phyloP scores from a whole-genome alignment of 352 stramenopile genomes.

The Pythium rhizo-oryzae region DNA sequence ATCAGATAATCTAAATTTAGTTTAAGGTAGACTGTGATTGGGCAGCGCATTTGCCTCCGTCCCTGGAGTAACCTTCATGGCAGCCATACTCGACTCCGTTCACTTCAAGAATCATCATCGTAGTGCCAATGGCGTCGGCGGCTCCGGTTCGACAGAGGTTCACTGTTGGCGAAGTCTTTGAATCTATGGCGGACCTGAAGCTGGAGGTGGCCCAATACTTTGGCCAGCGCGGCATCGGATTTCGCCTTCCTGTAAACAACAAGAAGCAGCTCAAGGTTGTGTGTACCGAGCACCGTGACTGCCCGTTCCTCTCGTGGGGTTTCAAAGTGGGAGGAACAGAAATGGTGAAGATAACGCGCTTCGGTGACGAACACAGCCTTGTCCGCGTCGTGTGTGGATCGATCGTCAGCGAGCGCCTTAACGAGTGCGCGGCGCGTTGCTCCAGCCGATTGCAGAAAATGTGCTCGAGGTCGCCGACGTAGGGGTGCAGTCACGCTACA shows the following conservation, averaged over 20 bases:
- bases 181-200: not conserved
- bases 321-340: conserved; percentile 2
- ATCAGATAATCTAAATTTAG: too few species aligned
- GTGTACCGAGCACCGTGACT: conserved; percentile 12
- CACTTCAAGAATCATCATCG: too few species aligned
- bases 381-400: conserved; percentile 37
- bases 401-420: conserved; percentile 8
- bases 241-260: conserved; percentile 8
- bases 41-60: too few species aligned
- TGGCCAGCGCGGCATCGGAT: conserved; percentile 7
- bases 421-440: not conserved
- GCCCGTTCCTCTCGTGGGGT: not conserved
- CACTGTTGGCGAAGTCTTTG: not conserved
- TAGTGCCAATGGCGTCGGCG: not conserved
- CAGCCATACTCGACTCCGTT: too few species aligned
- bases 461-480: conserved; percentile 13
- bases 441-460: conserved; percentile 8
- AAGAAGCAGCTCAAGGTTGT: not conserved
- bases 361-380: conserved; percentile 22
- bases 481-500: not conserved
- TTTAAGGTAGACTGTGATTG: too few species aligned
- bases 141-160: not conserved
- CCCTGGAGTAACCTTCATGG: too few species aligned
- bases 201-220: conserved; percentile 8
- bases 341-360: conserved; percentile 1